Evolutionary conservation across 1,139 yeast genomes (phyloP), one percentile per base, ranked within the genome.

Genomic region (Candida buenavistaensis): DNA sequence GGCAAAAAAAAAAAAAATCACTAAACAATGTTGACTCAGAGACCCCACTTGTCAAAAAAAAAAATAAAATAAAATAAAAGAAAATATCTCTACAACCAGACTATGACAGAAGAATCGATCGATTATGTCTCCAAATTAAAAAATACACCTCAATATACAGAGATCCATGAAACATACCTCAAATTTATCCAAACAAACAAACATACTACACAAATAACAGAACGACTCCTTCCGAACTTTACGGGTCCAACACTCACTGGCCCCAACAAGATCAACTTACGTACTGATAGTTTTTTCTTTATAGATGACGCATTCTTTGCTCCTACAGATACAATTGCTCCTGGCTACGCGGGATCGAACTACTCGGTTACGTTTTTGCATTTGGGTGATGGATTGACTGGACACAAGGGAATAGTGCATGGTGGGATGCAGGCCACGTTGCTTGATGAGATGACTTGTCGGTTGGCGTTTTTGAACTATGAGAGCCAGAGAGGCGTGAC

Each of bases 381-480:
- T 33, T 51, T 76, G 25, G 82, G 80, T 2, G 50, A 60, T 7
- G 54, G 57, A 38, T 54, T 75, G 14, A 63, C 76, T 0, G 79
- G 80, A 1, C 81, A 76, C 49, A 55, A 61, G 9, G 70, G 70
- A 4, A 71, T 75, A 5, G 66, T 75, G n/a, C 81, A 75, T 47
- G 82, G 81, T 1, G 81, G 82, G 0, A 59, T 75, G 26, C 55
- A 72, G 30, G 80, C 80, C 2, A 73, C 80, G 0, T 53, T 75
- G 17, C 56, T 75, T 32, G 81, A 76, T 46, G 81, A 76, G 45
- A 59, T 69, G 32, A 72, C 78, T 4, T 76, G 80, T 41, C 57
- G 78, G 15, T 61, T 74, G 28, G 79, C 73, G 1, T 69, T 75
- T 47, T 73, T 74, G 31, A 66, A 73, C 43, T 65, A 66, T 45